Evolutionary conservation across 169 alveolate genomes (phyloP).

Genomic region (Perkinsus marinus): DNA sequence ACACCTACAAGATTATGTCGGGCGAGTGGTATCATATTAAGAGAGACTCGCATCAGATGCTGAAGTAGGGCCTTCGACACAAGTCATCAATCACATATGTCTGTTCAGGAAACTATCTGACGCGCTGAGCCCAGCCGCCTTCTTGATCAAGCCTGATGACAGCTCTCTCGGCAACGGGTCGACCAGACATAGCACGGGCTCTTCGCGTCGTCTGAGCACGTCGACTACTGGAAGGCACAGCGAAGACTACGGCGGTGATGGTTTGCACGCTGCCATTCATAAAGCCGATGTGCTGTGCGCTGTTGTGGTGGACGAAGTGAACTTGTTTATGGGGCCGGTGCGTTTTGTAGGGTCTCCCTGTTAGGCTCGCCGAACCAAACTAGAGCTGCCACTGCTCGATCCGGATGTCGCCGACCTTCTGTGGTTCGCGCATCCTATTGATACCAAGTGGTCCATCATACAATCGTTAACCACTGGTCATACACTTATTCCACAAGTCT

Average conservation of each 20-base stretch:
- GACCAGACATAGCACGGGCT: neutral
- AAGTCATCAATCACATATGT: neutral
- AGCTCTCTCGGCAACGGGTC: neutral
- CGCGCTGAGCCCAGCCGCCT: neutral
- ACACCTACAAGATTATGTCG: conserved; percentile 51
- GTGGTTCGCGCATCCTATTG: neutral
- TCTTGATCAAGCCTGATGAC: neutral
- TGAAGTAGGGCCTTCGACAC: neutral
- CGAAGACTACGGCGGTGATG: neutral
- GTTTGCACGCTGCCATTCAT: neutral
- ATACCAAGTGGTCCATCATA: neutral
- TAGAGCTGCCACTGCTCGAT: neutral
- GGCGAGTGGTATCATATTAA: conserved; percentile 44
- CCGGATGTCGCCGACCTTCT: neutral
- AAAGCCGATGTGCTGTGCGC: neutral
- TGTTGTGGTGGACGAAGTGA: neutral
- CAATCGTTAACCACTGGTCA: neutral
- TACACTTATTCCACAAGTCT: neutral
- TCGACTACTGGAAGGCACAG: neutral
- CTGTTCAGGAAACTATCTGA: neutral
- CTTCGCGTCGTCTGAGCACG: neutral
- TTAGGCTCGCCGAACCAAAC: neutral
- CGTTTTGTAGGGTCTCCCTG: neutral
- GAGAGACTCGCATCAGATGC: neutral
- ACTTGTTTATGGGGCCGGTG: neutral